Evolutionary conservation across 179 eudicot species (phyloP).

Genomic region (Silene noctiflora): DNA sequence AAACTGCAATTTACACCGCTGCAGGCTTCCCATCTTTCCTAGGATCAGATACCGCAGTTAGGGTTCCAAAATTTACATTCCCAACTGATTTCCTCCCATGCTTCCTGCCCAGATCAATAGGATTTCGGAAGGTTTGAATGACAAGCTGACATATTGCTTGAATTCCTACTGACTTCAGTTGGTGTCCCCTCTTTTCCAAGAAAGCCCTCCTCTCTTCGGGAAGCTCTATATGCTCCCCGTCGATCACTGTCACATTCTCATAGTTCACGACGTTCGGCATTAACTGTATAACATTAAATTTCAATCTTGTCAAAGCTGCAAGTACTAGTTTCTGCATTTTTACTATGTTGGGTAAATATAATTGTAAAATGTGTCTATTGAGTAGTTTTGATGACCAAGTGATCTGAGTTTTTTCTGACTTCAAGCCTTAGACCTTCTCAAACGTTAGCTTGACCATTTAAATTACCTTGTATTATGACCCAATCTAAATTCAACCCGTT

Average conservation of each 20-base stretch:
- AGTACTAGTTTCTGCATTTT: conserved; percentile 7
- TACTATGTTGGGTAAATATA: not conserved
- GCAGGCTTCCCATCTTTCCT: conserved; percentile 93
- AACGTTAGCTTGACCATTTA: not conserved
- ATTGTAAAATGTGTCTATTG: not conserved
- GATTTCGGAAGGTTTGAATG: conserved; percentile 47
- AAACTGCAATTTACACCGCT: conserved; percentile 37
- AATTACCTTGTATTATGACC: not conserved
- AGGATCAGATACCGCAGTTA: conserved; percentile 86
- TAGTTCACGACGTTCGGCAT: conserved; percentile 61
- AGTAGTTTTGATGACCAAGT: not conserved
- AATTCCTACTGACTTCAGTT: conserved; percentile 34
- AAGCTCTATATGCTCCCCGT: conserved; percentile 77
- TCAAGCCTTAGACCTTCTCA: not conserved
- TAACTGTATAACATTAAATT: conserved; percentile 47
- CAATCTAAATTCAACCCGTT: not conserved
- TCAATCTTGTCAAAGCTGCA: not conserved
- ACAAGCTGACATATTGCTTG: conserved; percentile 67
- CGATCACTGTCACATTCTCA: conserved; percentile 73
- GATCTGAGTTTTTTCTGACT: not conserved
- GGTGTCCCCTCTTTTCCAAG: conserved; percentile 66
- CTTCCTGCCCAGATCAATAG: conserved; percentile 41
- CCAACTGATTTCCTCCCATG: conserved; percentile 21
- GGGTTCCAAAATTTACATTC: conserved; percentile 43
- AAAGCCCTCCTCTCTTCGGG: conserved; percentile 37